phyloP scores from a whole-genome alignment of 768 basidiomycete genomes.

The Mycena indigotica region DNA sequence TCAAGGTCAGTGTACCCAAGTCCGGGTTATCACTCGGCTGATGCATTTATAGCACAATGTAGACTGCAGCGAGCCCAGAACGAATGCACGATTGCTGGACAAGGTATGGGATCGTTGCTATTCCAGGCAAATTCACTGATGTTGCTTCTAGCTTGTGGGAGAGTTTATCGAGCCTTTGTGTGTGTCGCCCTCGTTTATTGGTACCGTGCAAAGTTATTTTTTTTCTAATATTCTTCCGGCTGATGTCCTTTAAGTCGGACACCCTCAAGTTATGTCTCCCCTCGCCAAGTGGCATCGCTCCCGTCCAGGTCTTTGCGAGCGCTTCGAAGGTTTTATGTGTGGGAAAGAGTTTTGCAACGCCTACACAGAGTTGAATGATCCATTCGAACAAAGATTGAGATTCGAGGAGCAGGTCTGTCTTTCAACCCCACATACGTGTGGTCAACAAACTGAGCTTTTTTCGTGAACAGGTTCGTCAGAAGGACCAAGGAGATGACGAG shows the following conservation, averaged over 20 bases:
- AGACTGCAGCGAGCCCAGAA: constrained; percentile 94
- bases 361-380: constrained; percentile 99
- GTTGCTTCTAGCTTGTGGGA: constrained; percentile 77
- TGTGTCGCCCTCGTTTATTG: constrained; percentile 94
- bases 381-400: constrained; percentile 90
- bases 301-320: constrained; percentile 95
- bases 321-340: constrained; percentile 98
- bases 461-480: constrained; percentile 70
- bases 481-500: constrained; percentile 97
- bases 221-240: not conserved
- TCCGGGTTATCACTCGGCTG: not conserved
- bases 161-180: constrained; percentile 98
- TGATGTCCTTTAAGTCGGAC: constrained; percentile 70
- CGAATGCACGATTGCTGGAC: constrained; percentile 92
- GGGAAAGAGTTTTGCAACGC: constrained; percentile 99
- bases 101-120: constrained; percentile 71
- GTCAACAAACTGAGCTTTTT: not conserved
- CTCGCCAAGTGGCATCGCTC: constrained; percentile 98
- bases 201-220: constrained; percentile 42
- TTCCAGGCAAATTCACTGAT: constrained; percentile 10
- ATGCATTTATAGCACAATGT: constrained; percentile 74
- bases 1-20: constrained; percentile 75
- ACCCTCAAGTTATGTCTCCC: constrained; percentile 99
- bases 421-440: not conserved
- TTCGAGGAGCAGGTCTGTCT: constrained; percentile 86